phyloP scores from a whole-genome alignment of 164 flowering plant species.

The Echeveria elegans region DNA sequence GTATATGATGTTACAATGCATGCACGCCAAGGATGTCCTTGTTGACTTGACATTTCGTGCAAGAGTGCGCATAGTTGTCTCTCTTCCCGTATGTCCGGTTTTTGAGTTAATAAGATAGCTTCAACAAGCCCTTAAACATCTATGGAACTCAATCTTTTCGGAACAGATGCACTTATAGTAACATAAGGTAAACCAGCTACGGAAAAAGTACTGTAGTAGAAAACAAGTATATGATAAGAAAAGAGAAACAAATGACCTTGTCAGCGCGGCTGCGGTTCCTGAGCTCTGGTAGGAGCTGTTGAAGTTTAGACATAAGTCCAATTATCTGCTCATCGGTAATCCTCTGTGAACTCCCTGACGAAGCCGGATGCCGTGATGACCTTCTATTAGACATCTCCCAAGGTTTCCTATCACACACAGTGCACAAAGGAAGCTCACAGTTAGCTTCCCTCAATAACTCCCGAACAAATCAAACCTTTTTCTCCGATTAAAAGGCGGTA shows the following conservation, averaged over 20 bases:
- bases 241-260: background rate
- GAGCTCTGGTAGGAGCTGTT: constrained; percentile 1
- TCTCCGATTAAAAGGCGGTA: background rate
- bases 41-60: too few species aligned
- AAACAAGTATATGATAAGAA: background rate
- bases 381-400: background rate
- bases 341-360: background rate
- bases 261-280: background rate
- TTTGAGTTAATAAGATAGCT: background rate
- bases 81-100: background rate
- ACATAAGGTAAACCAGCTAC: too few species aligned
- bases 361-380: background rate
- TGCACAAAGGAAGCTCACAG: background rate
- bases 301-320: background rate
- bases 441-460: too few species aligned
- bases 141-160: too few species aligned
- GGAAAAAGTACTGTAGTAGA: too few species aligned
- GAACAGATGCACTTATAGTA: too few species aligned
- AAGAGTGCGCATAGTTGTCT: background rate
- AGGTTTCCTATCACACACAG: background rate
- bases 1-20: too few species aligned
- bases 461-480: too few species aligned
- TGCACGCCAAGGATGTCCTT: too few species aligned
- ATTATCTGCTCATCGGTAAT: background rate
- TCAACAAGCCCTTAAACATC: too few species aligned